These are phyloP conservation scores for Sanguinoderma infundibulare DNA, from an alignment of 1,284 basidiomycete genomes.

Conservation along the genomic window DNA sequence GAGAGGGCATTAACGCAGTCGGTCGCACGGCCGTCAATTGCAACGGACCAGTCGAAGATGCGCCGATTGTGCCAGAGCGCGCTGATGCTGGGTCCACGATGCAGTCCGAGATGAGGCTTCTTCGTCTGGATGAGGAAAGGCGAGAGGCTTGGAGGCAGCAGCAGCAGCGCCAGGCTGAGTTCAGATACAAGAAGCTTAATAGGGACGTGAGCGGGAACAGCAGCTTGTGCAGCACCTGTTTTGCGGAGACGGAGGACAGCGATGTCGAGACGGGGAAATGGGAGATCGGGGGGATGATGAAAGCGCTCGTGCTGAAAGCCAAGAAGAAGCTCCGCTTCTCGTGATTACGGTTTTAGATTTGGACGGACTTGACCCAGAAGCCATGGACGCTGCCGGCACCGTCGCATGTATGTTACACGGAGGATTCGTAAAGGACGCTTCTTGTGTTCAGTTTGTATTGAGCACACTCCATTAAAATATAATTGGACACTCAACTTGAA, in stretches of 20 bases:
- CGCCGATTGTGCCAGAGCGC: neutral
- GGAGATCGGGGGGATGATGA: constrained; percentile 1
- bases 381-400: neutral
- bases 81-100: constrained; percentile 6
- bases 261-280: neutral
- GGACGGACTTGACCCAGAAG: neutral
- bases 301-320: neutral
- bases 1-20: constrained; percentile 13
- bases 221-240: neutral
- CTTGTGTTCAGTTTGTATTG: too few species aligned
- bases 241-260: constrained; percentile 1
- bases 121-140: neutral
- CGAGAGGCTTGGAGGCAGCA: neutral
- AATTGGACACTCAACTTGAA: too few species aligned
- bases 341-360: neutral
- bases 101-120: neutral
- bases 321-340: neutral
- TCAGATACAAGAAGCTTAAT: too few species aligned
- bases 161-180: too few species aligned
- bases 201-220: neutral
- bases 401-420: neutral
- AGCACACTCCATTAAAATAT: too few species aligned
- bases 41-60: neutral
- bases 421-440: too few species aligned
- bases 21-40: neutral